A percentile compares a stretch with the other conserved stretches of the same genome.
phyloP scores from a whole-genome alignment of 768 basidiomycete species.

The Macrolepiota fuliginosa region DNA sequence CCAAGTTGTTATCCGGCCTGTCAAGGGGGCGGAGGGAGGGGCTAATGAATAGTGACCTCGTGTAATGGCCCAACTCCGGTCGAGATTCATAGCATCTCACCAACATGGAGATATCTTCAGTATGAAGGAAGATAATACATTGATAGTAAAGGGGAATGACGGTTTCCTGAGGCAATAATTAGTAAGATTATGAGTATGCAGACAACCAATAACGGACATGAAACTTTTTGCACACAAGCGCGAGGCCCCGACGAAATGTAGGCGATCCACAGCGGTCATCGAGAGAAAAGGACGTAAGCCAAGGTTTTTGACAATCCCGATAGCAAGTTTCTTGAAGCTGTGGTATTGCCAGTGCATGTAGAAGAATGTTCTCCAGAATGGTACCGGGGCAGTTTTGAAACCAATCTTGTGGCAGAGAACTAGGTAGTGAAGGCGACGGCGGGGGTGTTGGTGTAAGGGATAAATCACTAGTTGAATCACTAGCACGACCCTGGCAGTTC shows the following conservation, averaged over 20 bases:
- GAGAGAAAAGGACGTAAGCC: not conserved
- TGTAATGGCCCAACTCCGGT: not conserved
- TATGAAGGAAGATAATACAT: not conserved
- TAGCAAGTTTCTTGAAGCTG: not conserved
- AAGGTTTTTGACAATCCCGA: not conserved
- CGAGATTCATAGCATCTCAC: not conserved
- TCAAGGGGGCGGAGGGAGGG: no score
- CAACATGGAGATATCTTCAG: not conserved
- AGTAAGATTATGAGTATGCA: not conserved
- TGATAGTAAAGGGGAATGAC: slow-evolving; percentile 2
- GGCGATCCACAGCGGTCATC: no score
- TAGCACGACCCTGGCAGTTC: no score
- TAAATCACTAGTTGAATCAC: no score
- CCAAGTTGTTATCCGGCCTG: no score
- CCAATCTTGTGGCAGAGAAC: no score
- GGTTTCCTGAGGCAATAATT: not conserved
- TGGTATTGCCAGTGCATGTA: no score
- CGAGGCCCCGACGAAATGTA: not conserved
- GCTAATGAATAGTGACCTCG: no score
- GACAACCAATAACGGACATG: not conserved
- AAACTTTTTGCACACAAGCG: slow-evolving; percentile 1
- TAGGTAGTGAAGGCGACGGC: no score
- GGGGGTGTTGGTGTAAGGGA: no score
- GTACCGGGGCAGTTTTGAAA: no score
- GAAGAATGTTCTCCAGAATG: no score